These are phyloP conservation scores for Barbarea vulgaris DNA, from an alignment of 345 rosid genomes.

Conservation along the genomic window DNA sequence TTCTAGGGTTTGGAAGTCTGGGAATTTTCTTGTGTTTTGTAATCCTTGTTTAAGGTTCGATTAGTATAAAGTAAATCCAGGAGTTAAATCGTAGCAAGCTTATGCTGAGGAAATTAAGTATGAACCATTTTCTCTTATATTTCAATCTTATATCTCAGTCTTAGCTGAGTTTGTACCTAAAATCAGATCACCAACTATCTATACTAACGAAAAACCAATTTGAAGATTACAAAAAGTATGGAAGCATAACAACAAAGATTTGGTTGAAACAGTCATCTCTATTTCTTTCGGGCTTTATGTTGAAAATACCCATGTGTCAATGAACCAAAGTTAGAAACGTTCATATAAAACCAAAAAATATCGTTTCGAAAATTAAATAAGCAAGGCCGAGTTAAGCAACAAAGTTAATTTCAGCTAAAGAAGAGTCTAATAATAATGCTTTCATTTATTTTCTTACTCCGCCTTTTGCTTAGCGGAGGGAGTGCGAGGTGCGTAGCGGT, in stretches of 20 bases:
- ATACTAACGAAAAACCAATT: neutral
- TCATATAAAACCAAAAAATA: conserved; percentile 18
- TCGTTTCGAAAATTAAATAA: neutral
- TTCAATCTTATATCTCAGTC: neutral
- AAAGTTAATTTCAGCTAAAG: conserved; percentile 32
- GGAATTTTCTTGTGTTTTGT: neutral
- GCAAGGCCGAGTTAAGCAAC: conserved; percentile 11
- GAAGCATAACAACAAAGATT: neutral
- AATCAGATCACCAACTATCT: neutral
- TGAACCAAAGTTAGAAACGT: neutral
- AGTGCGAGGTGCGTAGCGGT: conserved; percentile 41
- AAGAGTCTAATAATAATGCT: conserved; percentile 17
- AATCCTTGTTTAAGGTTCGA: neutral
- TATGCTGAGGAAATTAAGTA: neutral
- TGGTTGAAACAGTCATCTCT: neutral
- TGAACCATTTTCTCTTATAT: neutral
- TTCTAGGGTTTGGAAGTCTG: neutral
- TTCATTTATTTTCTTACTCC: conserved; percentile 20
- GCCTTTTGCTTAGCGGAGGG: conserved; percentile 54
- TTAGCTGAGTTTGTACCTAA: too few relatives aligned
- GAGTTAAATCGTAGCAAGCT: neutral
- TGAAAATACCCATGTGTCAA: neutral
- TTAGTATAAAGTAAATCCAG: neutral
- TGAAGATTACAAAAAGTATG: neutral
- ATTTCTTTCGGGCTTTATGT: neutral